phyloP scores from a whole-genome alignment of 116 monocot genomes.

The Posidonia oceanica region DNA sequence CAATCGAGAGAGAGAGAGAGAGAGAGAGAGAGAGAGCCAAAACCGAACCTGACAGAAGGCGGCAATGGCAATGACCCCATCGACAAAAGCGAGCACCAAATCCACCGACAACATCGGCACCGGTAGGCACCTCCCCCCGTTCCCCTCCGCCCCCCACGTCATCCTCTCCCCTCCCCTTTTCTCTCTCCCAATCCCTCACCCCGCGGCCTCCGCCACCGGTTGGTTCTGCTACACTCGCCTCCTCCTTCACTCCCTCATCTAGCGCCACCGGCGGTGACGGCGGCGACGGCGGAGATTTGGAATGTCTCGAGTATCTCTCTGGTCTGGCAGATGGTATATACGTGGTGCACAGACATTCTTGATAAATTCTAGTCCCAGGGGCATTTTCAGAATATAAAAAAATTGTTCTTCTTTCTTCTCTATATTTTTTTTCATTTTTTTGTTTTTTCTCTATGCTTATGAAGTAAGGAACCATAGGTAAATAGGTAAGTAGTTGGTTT shows the following conservation, averaged over 20 bases:
- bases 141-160: not conserved
- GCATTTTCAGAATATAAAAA: not conserved
- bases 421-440: not conserved
- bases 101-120: not conserved
- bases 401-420: not conserved
- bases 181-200: not conserved
- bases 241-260: not conserved
- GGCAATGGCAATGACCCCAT: slow-evolving; percentile 3
- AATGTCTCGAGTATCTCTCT: not conserved
- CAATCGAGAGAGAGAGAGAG: not conserved
- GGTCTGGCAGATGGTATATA: not conserved
- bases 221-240: not conserved
- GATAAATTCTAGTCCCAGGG: not conserved
- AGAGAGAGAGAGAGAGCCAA: not conserved
- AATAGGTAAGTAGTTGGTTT: too few species aligned
- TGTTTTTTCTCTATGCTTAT: too few species aligned
- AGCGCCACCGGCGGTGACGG: not conserved
- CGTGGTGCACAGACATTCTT: not conserved
- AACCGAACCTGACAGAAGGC: slow-evolving; percentile 8
- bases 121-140: not conserved
- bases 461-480: too few species aligned
- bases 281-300: not conserved
- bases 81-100: slow-evolving; percentile 4
- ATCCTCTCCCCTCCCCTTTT: not conserved
- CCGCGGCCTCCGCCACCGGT: not conserved